Conservation (phyloP, 306 rosid species). For the Canavalia ensiformis region DNA sequence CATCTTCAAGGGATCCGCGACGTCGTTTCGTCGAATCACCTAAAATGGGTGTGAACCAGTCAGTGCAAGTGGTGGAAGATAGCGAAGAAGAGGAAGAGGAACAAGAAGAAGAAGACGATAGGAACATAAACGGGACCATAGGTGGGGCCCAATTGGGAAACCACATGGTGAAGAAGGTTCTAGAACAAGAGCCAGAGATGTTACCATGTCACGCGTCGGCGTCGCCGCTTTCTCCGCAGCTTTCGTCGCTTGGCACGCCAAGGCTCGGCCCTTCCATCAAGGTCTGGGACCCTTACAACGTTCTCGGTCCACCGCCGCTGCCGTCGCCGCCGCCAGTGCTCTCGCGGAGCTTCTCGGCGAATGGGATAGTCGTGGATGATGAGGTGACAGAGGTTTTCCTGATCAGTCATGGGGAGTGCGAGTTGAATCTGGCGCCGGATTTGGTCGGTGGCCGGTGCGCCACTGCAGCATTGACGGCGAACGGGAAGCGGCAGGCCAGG, state of each 20-base stretch:
- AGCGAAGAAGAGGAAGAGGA: constrained; percentile 66
- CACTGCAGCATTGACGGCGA: constrained; percentile 67
- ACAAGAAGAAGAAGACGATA: constrained; percentile 54
- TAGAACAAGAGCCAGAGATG: constrained; percentile 97
- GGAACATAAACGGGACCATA: constrained; percentile 46
- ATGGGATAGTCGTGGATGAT: constrained; percentile 63
- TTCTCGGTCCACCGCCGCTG: constrained; percentile 74
- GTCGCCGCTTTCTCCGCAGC: constrained; percentile 98
- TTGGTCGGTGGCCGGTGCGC: constrained; percentile 84
- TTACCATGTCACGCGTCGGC: constrained; percentile 91
- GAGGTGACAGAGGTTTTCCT: constrained; percentile 78
- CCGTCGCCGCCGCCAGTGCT: constrained; percentile 64
- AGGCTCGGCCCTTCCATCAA: constrained; percentile 89
- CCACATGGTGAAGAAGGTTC: constrained; percentile 76
- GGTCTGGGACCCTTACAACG: constrained; percentile 99
- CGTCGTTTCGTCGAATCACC: constrained; percentile 31
- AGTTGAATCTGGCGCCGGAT: constrained; percentile 76
- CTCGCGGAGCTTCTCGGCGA: constrained; percentile 67
- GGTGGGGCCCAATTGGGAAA: constrained; percentile 54
- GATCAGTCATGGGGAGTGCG: constrained; percentile 93
- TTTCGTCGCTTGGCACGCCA: constrained; percentile 89
- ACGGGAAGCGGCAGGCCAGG: constrained; percentile 90
- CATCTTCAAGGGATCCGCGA: constrained; percentile 32
- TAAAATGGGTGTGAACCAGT: constrained; percentile 62
- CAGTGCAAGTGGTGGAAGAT: constrained; percentile 63